These are phyloP conservation scores for Magnolia changhungtana DNA, from an alignment of 164 flowering plant species.

Conservation along the genomic window DNA sequence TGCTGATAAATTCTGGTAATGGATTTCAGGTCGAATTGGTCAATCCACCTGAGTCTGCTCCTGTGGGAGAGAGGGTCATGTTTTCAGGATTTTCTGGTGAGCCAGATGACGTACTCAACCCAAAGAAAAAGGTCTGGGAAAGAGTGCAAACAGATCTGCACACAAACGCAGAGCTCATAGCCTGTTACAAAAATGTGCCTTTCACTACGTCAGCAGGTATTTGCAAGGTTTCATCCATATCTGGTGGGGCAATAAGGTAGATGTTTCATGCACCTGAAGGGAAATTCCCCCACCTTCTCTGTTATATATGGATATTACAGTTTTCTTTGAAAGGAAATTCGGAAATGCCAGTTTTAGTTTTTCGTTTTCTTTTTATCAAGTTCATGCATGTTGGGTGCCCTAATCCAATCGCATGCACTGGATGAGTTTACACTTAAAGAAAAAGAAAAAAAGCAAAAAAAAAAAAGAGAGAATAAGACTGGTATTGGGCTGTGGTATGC, in stretches of 20 bases:
- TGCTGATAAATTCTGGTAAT: neutral
- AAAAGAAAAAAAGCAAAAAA: too few species aligned
- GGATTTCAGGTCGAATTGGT: slow-evolving; percentile 68
- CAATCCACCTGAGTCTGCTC: slow-evolving; percentile 30
- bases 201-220: slow-evolving; percentile 86
- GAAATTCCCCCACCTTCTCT: neutral
- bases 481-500: too few species aligned
- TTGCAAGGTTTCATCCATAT: slow-evolving; percentile 72
- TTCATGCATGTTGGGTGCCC: neutral
- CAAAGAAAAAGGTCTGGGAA: slow-evolving; percentile 93
- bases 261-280: neutral
- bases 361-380: neutral
- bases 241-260: slow-evolving; percentile 62
- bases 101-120: slow-evolving; percentile 76
- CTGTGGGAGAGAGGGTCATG: slow-evolving; percentile 59
- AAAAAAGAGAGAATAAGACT: too few species aligned
- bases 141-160: slow-evolving; percentile 63
- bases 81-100: slow-evolving; percentile 71
- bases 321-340: neutral
- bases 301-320: neutral
- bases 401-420: neutral
- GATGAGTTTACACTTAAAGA: too few species aligned
- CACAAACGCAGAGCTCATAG: slow-evolving; percentile 49
- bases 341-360: neutral
- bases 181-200: slow-evolving; percentile 68